Conservation (phyloP, 2,329 filamentous ascomycete genomes). For the Elsinoe arachidis region DNA sequence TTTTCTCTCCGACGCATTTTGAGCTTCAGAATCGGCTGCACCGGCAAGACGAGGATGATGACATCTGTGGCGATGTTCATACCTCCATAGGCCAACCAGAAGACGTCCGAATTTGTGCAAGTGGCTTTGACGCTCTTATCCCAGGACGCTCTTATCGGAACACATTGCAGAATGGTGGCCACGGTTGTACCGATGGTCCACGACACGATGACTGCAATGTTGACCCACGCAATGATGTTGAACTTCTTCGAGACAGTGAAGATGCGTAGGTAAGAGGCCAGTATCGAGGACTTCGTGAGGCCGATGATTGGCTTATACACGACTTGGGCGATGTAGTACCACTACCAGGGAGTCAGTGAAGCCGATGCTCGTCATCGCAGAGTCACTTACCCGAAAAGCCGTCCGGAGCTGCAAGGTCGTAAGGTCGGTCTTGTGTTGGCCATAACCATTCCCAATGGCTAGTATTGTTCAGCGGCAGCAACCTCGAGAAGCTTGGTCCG, state of each 20-base stretch:
- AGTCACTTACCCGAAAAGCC: conserved; percentile 21
- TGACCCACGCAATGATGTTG: conserved; percentile 21
- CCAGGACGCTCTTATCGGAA: conserved; percentile 27
- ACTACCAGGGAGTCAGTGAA: no score
- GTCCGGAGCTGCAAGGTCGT: conserved; percentile 6
- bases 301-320: background rate
- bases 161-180: conserved; percentile 28
- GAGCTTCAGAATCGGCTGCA: conserved; percentile 22
- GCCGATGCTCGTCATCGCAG: conserved; percentile 19
- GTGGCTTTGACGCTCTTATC: conserved; percentile 23
- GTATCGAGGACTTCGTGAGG: conserved; percentile 38
- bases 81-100: conserved; percentile 20
- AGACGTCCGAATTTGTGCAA: conserved; percentile 23
- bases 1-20: conserved; percentile 21
- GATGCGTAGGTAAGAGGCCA: conserved; percentile 42
- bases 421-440: conserved; percentile 17
- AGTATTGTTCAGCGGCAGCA: background rate
- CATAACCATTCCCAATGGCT: conserved; percentile 19
- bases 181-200: conserved; percentile 25
- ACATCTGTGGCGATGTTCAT: conserved; percentile 24
- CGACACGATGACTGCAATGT: conserved; percentile 22
- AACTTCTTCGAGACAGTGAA: conserved; percentile 26
- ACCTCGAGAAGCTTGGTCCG: no score
- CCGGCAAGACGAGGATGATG: conserved; percentile 22
- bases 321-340: conserved; percentile 15